Evolutionary conservation across 768 basidiomycete species (phyloP), one percentile per base, ranked within the genome.

Genomic region (Russula earlei): DNA sequence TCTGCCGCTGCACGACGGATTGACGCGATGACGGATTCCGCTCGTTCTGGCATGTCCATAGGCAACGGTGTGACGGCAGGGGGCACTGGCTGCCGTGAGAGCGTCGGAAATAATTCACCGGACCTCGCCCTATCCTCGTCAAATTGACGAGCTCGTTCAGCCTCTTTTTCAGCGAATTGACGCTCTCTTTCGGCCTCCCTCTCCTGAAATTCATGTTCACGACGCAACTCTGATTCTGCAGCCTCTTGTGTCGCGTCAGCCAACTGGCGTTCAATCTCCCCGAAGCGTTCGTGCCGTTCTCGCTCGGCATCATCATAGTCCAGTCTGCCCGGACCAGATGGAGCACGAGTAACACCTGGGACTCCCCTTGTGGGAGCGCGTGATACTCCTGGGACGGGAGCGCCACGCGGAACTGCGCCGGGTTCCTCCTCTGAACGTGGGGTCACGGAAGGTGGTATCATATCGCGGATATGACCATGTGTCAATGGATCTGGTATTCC

Each of bases 141-240:
- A 66, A 87, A 88, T 2, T 82, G 67, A 8, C 71, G 77, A 25
- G 82, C 74, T 12, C 87, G 73, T 52, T 79, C 81, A 12, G 84
- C 81, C 66, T 91, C 34, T 5, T 14, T 72, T 2, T 83, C 81
- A 29, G 74, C 63, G 66, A 87, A 88, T 1, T 82, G 66, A 8
- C 71, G 77, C 19, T 85, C 75, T 7, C 87, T 73, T 49, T 79
- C 81, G 11, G 83, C 80, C 67, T 91, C 88, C 56, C 79, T 77
- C 1, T 70, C 70, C 17, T 78, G 75, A 69, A 87, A 89, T 29
- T 82, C 79, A 8, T 66, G 67, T 54, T 90, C 87, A 10, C 87
- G 78, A 44, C 72, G 72, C 24, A 79, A 75, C 63, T 91, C 88
- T 0, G 78, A 79, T 49, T 80, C 78, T 34, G 77, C 75, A 0